Conservation (phyloP, 805 yeast species). For the Lipomyces spencermartinsiae region DNA sequence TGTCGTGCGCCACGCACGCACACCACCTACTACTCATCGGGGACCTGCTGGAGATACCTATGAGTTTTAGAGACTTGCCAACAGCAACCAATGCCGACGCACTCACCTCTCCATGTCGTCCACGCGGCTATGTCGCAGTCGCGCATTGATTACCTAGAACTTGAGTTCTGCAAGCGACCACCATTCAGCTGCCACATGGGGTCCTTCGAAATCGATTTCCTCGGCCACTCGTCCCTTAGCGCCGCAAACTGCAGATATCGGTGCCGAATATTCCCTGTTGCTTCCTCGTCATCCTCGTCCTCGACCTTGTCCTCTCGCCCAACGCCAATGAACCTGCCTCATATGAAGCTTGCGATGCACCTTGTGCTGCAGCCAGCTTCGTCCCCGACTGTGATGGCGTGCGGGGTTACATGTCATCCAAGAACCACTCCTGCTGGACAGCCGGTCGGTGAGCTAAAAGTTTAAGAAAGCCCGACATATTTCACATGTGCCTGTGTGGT, state of each 20-base stretch:
- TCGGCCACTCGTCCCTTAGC: constrained; percentile 32
- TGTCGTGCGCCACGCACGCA: background rate
- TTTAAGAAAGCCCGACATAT: constrained; percentile 22
- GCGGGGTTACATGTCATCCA: constrained; percentile 27
- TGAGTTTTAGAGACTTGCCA: background rate
- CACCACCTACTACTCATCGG: constrained; percentile 2
- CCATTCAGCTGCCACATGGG: constrained; percentile 34
- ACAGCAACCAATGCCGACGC: background rate
- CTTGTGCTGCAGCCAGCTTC: constrained; percentile 24
- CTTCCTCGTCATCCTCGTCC: constrained; percentile 14
- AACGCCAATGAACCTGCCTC: constrained; percentile 10
- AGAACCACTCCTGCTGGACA: constrained; percentile 27
- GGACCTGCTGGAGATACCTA: constrained; percentile 4
- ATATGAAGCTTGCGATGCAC: constrained; percentile 29
- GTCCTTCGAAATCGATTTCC: constrained; percentile 32
- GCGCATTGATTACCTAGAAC: constrained; percentile 26
- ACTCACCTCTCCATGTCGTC: constrained; percentile 23
- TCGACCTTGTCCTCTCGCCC: constrained; percentile 16
- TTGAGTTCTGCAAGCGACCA: constrained; percentile 32
- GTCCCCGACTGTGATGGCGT: constrained; percentile 5
- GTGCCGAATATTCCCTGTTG: background rate
- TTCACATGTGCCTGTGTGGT: constrained; percentile 6
- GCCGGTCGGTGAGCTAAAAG: constrained; percentile 22
- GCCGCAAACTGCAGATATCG: constrained; percentile 33
- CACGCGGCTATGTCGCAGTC: constrained; percentile 24